A percentile compares a stretch with the other conserved stretches of the same genome.
Evolutionary conservation across 2,329 filamentous ascomycete genomes (phyloP).

Genomic region (Gnomoniopsis smithogilvyi): DNA sequence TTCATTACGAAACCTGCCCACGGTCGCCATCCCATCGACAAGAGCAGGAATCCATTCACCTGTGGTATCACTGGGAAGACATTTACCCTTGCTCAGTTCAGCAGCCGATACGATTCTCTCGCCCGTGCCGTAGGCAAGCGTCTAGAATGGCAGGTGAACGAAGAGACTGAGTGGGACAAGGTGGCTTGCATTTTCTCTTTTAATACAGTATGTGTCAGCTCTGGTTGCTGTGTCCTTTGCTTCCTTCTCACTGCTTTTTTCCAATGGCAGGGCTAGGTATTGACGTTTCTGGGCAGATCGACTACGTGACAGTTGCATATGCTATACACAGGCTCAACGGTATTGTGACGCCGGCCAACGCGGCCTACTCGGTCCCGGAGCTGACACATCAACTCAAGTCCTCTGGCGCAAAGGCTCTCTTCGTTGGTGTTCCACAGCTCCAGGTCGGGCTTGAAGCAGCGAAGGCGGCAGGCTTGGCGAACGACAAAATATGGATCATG

Average conservation of each 20-base stretch:
- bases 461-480: slow-evolving; percentile 58
- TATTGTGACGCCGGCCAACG: slow-evolving; percentile 71
- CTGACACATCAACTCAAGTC: slow-evolving; percentile 70
- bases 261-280: neutral
- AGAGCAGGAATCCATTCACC: slow-evolving; percentile 69
- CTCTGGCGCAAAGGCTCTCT: slow-evolving; percentile 65
- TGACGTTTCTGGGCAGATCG: slow-evolving; percentile 49
- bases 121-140: slow-evolving; percentile 67
- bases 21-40: slow-evolving; percentile 60
- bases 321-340: slow-evolving; percentile 73
- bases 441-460: slow-evolving; percentile 63
- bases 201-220: slow-evolving; percentile 60
- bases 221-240: neutral
- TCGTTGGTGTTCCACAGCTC: slow-evolving; percentile 68
- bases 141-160: slow-evolving; percentile 66
- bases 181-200: slow-evolving; percentile 74
- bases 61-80: slow-evolving; percentile 71
- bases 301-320: slow-evolving; percentile 70
- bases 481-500: slow-evolving; percentile 65
- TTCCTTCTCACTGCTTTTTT: neutral
- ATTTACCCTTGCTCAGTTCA: slow-evolving; percentile 61
- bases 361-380: slow-evolving; percentile 67
- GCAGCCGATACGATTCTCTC: slow-evolving; percentile 62
- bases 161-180: slow-evolving; percentile 78
- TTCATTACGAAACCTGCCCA: slow-evolving; percentile 74